Evolutionary conservation across 495 filamentous ascomycete species (phyloP).

Genomic region (Aspergillus cristatus): DNA sequence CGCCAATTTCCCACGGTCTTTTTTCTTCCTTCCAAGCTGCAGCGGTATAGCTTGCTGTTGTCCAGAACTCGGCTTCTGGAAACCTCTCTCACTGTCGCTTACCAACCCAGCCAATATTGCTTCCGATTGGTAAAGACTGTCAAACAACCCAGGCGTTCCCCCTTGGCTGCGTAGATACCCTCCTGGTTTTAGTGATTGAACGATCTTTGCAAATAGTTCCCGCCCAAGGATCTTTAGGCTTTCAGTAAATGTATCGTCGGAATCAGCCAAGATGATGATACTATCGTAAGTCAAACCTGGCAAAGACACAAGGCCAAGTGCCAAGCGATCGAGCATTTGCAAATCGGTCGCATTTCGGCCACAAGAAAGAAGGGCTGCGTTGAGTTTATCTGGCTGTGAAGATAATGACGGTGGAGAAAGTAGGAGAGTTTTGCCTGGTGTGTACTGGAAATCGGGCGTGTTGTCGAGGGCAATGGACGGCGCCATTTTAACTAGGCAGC

Average conservation of each 20-base stretch:
- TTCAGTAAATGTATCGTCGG: constrained; percentile 53
- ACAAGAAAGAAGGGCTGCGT: constrained; percentile 49
- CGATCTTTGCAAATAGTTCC: constrained; percentile 58
- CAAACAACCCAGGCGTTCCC: constrained; percentile 41
- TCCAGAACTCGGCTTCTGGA: constrained; percentile 63
- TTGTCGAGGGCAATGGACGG: background rate
- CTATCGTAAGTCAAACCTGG: constrained; percentile 71
- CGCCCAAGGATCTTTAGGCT: constrained; percentile 52
- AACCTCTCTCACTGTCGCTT: constrained; percentile 43
- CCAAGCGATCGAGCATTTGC: constrained; percentile 96
- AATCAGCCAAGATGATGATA: constrained; percentile 73
- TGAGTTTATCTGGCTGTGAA: constrained; percentile 53
- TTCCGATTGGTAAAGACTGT: constrained; percentile 46
- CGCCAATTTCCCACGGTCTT: constrained; percentile 34
- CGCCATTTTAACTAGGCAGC: background rate
- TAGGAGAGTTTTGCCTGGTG: constrained; percentile 40
- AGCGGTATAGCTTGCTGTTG: constrained; percentile 59
- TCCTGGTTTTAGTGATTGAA: constrained; percentile 58
- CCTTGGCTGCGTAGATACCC: constrained; percentile 63
- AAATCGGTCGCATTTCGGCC: constrained; percentile 72
- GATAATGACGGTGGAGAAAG: constrained; percentile 68
- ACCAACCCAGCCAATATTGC: constrained; percentile 78
- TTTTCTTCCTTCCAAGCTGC: constrained; percentile 55
- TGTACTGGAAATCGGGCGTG: background rate
- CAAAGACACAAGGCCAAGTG: constrained; percentile 70